Base-by-base conservation (phyloP, 192 early-diverging fungal genomes). In the Phycomyces nitens region DNA sequence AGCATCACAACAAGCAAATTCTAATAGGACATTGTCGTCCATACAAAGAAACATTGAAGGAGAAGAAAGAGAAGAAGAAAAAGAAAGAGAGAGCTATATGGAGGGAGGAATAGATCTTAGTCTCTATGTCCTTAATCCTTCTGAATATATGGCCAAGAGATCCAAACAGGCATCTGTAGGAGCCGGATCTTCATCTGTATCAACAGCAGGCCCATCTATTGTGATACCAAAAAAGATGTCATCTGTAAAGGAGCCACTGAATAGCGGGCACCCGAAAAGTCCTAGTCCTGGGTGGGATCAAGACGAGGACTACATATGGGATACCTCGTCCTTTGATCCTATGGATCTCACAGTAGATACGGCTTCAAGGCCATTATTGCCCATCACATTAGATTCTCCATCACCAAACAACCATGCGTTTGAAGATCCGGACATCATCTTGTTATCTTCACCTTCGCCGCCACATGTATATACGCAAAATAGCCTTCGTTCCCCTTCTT, bases 61-160 rank as follows among this genome's bases (percentile, higher is more conserved):
- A 22, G 26, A 51, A 14, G 27, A 47, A 4, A 29, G 15, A 14
- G 34, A 63, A n/a, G 21, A 53, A 38, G 39, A 22, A 23, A 29
- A 53, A 16, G 27, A 24, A n/a, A 6, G 2, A 7, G 44, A 47
- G 12, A 18, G 12, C 12, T 47, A 7, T 14, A 47, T 18, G n/a
- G 23, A 60, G n/a, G 5, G 34, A 8, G 50, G 27, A 10, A 18
- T 55, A 4, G 65, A 67, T 23, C 34, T 67, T 9, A 67, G 65
- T 21, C 18, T 53, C 18, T 67, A 67, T 29, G 57, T 67, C 2
- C 40, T 53, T 15, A 18, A 59, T 20, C 65, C 65, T 22, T 18
- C 29, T 14, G 3, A 54, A 4, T 34, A 64, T 47, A 22, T n/a
- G 5, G 11, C 23, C 22, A 57, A 65, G 41, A 58, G 39, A 54